Percentiles rank a stretch among this genome's conserved stretches.
phyloP scores from a whole-genome alignment of 805 yeast species.

The Myxozyma sirexii region DNA sequence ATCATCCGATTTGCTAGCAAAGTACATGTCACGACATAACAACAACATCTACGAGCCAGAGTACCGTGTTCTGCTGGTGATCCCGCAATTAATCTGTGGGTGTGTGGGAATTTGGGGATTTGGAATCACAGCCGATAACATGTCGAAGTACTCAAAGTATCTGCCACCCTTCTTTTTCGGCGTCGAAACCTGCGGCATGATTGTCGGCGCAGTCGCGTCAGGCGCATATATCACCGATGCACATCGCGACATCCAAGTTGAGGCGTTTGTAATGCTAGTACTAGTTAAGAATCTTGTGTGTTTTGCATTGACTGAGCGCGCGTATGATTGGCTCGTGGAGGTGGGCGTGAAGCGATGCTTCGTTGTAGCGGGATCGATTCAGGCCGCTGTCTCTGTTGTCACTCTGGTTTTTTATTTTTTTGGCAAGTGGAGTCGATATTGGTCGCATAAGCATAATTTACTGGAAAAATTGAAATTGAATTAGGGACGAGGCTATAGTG shows the following conservation, averaged over 20 bases:
- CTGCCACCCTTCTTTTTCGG: slow-evolving; percentile 34
- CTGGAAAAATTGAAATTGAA: slow-evolving; percentile 9
- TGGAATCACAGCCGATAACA: slow-evolving; percentile 22
- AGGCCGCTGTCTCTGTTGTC: slow-evolving; percentile 24
- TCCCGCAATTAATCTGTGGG: slow-evolving; percentile 28
- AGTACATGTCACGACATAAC: slow-evolving; percentile 20
- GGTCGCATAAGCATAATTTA: slow-evolving; percentile 17
- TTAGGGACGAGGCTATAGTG: too few relatives aligned
- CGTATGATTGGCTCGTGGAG: slow-evolving; percentile 25
- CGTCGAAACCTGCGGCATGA: slow-evolving; percentile 32
- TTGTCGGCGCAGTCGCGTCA: slow-evolving; percentile 32
- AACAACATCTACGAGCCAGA: slow-evolving; percentile 34
- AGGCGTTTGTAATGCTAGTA: slow-evolving; percentile 27
- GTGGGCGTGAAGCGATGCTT: slow-evolving; percentile 24
- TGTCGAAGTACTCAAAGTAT: slow-evolving; percentile 17
- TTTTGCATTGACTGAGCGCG: slow-evolving; percentile 29
- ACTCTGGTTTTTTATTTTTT: slow-evolving; percentile 24
- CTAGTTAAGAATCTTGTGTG: slow-evolving; percentile 30
- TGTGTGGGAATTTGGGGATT: slow-evolving; percentile 32
- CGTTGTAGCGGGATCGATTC: slow-evolving; percentile 33
- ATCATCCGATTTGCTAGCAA: slow-evolving; percentile 19
- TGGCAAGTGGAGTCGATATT: slow-evolving; percentile 27
- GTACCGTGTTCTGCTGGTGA: slow-evolving; percentile 26
- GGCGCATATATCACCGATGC: slow-evolving; percentile 34
- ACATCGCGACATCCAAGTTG: slow-evolving; percentile 30